phyloP scores from a whole-genome alignment of 129 eudicot genomes.

The Centaurea solstitialis region DNA sequence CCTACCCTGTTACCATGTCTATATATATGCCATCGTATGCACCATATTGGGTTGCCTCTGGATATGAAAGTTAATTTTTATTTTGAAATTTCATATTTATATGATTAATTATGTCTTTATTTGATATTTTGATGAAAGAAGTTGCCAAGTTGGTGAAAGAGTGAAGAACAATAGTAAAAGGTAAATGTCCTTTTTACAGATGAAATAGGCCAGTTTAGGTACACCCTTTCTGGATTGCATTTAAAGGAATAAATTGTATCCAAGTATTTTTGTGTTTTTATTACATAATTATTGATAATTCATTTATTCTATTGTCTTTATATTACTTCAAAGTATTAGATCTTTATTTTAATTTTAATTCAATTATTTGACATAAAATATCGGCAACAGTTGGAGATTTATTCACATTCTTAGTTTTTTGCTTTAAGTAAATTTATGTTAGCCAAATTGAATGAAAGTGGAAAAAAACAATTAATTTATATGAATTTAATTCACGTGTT shows the following conservation, averaged over 20 bases:
- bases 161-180: not conserved
- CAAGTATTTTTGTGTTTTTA: not conserved
- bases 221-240: conserved; percentile 8
- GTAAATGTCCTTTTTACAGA: not conserved
- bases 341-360: not conserved
- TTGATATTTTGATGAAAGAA: not conserved
- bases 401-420: too few species aligned
- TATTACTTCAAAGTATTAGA: not conserved
- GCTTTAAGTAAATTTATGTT: too few species aligned
- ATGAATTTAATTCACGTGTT: too few species aligned
- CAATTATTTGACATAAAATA: not conserved
- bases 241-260: conserved; percentile 7
- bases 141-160: not conserved
- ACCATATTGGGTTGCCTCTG: too few species aligned
- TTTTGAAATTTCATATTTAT: not conserved
- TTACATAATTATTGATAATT: not conserved
- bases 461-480: too few species aligned
- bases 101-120: not conserved
- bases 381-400: too few species aligned
- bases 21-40: too few species aligned
- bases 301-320: not conserved
- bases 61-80: too few species aligned
- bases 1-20: too few species aligned
- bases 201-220: conserved; percentile 12
- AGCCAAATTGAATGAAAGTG: too few species aligned